phyloP scores from a whole-genome alignment of 257 asterid genomes.

The Phtheirospermum japonicum region DNA sequence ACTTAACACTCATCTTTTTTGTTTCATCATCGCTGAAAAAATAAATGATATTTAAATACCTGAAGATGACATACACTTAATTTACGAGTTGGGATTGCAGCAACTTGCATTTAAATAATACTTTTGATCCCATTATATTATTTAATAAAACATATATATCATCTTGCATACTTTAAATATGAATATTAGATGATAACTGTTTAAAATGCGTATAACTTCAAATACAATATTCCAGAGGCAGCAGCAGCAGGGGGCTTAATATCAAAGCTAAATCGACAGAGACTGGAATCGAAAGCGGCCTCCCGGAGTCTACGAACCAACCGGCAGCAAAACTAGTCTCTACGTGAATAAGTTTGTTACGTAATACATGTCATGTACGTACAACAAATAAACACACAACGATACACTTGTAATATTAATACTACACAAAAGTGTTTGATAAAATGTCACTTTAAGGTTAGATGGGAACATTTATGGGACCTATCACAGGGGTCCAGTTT shows the following conservation, averaged over 20 bases:
- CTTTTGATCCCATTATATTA: too few relatives aligned
- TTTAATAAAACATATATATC: too few relatives aligned
- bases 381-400: constrained; percentile 16
- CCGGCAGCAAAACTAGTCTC: constrained; percentile 29
- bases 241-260: background rate
- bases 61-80: too few relatives aligned
- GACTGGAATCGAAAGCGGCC: constrained; percentile 9
- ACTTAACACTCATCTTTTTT: too few relatives aligned
- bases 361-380: constrained; percentile 43
- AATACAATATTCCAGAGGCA: background rate
- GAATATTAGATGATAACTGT: too few relatives aligned
- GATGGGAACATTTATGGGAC: constrained; percentile 67
- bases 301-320: constrained; percentile 29
- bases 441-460: constrained; percentile 84
- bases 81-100: too few relatives aligned
- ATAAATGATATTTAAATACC: too few relatives aligned
- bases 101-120: too few relatives aligned
- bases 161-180: too few relatives aligned
- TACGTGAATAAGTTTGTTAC: constrained; percentile 43
- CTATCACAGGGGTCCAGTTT: constrained; percentile 32
- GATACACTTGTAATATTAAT: constrained; percentile 6
- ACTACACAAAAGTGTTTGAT: constrained; percentile 46
- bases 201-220: background rate
- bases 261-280: constrained; percentile 12
- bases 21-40: too few relatives aligned